Conservation (phyloP, 2,329 filamentous ascomycete genomes). For the Arthrobotrys sinensis region DNA sequence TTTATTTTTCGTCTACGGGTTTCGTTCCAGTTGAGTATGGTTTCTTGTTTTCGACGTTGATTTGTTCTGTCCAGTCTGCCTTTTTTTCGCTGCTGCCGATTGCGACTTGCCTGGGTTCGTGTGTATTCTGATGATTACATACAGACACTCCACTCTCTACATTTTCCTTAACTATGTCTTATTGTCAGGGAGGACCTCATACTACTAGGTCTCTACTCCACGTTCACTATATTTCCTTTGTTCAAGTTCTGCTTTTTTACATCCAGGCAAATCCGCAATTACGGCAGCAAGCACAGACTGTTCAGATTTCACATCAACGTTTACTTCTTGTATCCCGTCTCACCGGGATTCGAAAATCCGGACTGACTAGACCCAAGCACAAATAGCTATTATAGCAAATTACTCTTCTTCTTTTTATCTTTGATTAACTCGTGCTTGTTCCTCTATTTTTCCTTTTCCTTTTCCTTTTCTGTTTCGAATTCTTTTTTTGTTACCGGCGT, state of each 20-base stretch:
- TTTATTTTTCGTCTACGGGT: background rate
- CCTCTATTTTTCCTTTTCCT: background rate
- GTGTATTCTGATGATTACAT: conserved; percentile 16
- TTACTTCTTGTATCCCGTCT: background rate
- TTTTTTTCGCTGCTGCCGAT: conserved; percentile 12
- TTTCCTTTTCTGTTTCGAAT: background rate
- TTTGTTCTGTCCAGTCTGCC: conserved; percentile 19
- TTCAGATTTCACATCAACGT: conserved; percentile 4
- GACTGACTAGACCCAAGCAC: background rate
- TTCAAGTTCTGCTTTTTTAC: conserved; percentile 24
- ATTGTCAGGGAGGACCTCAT: conserved; percentile 11
- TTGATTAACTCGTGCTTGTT: background rate
- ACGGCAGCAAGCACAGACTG: conserved; percentile 21
- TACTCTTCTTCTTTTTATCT: background rate
- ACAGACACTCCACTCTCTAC: conserved; percentile 42
- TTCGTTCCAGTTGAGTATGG: conserved; percentile 17
- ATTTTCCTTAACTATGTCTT: conserved; percentile 30
- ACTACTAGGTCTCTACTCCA: conserved; percentile 29
- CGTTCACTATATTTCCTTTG: conserved; percentile 54
- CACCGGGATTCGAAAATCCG: background rate
- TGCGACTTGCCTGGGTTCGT: conserved; percentile 11
- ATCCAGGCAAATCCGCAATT: conserved; percentile 29
- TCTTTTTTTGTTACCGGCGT: background rate
- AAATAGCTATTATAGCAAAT: background rate
- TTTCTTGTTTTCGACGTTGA: background rate